These are phyloP conservation scores for Neonothopanus nambi DNA, from an alignment of 1,284 basidiomycete species.

Conservation along the genomic window DNA sequence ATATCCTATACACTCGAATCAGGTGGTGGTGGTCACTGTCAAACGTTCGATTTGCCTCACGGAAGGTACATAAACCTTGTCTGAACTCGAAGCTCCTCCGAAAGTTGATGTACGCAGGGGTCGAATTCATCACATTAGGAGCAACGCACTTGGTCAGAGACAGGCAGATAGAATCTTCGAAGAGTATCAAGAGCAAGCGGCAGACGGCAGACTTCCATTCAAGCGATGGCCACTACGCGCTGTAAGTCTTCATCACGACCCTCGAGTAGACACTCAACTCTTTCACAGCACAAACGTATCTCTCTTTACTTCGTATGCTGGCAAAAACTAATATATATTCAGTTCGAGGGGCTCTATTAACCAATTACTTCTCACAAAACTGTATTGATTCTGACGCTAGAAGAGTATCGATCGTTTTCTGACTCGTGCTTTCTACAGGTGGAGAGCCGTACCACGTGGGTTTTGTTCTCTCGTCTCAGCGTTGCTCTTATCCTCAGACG, in stretches of 20 bases:
- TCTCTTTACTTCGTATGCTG: slow-evolving; percentile 2
- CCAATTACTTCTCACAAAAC: slow-evolving; percentile 83
- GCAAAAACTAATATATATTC: slow-evolving; percentile 9
- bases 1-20: no score
- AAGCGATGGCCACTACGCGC: slow-evolving; percentile 66
- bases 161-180: slow-evolving; percentile 56
- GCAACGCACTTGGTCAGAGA: slow-evolving; percentile 37
- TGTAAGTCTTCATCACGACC: slow-evolving; percentile 38
- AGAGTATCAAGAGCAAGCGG: slow-evolving; percentile 63
- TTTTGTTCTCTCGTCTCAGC: neutral
- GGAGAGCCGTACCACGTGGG: slow-evolving; percentile 71
- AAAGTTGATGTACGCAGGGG: slow-evolving; percentile 45
- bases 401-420: neutral
- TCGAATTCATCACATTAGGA: slow-evolving; percentile 58
- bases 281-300: slow-evolving; percentile 62
- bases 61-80: slow-evolving; percentile 36
- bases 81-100: neutral
- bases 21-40: slow-evolving; percentile 33
- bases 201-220: slow-evolving; percentile 53
- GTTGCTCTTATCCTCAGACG: slow-evolving; percentile 10
- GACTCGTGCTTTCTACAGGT: slow-evolving; percentile 39
- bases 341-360: slow-evolving; percentile 69
- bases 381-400: slow-evolving; percentile 42
- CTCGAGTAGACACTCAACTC: neutral
- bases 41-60: slow-evolving; percentile 50